These are phyloP conservation scores for Asterochloris sp. DNA, from an alignment of 139 green algal species.

Conservation along the genomic window DNA sequence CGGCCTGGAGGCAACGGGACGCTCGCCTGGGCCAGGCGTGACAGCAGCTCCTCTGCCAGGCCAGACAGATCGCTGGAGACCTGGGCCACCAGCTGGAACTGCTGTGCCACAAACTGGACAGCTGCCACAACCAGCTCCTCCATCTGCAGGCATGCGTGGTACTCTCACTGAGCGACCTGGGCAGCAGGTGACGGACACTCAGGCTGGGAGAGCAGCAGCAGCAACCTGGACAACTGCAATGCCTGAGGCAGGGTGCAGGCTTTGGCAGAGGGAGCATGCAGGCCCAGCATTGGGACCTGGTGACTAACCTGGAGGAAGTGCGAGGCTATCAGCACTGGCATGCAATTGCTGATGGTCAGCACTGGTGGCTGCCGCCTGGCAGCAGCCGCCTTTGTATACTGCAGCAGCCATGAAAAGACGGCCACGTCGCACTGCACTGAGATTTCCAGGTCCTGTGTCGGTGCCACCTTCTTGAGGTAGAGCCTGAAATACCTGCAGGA, in stretches of 20 bases:
- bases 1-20: not conserved
- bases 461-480: conserved; percentile 9
- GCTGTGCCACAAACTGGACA: not conserved
- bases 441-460: conserved; percentile 10
- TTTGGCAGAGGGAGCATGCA: not conserved
- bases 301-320: conserved; percentile 9
- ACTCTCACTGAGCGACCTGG: not conserved
- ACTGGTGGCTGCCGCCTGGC: conserved; percentile 8
- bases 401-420: conserved; percentile 8
- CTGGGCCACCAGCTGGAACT: conserved; percentile 2
- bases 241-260: not conserved
- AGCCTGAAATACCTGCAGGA: conserved; percentile 12
- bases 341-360: conserved; percentile 6
- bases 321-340: conserved; percentile 11
- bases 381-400: conserved; percentile 12
- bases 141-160: not conserved
- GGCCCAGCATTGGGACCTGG: not conserved
- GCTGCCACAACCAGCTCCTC: not conserved
- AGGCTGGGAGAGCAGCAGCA: not conserved
- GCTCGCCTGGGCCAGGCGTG: conserved; percentile 5
- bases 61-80: conserved; percentile 4
- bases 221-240: not conserved
- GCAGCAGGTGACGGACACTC: not conserved
- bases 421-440: conserved; percentile 14
- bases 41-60: conserved; percentile 9